Conservation (phyloP, 129 eudicot genomes). For the Kitagawia praeruptora region DNA sequence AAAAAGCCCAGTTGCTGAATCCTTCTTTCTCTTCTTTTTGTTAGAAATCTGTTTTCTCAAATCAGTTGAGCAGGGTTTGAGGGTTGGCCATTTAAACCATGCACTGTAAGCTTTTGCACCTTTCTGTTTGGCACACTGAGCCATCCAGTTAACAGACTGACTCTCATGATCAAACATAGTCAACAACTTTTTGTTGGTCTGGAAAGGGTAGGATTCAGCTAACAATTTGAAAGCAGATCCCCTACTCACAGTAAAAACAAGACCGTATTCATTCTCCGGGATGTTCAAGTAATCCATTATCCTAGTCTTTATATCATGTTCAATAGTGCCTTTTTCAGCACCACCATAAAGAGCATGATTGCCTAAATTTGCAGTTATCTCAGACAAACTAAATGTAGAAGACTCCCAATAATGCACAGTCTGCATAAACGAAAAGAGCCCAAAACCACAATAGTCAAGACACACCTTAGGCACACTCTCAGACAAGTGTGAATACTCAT, state of each 20-base stretch:
- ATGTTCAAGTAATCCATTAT: slow-evolving; percentile 95
- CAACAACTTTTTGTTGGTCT: slow-evolving; percentile 83
- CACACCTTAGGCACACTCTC: slow-evolving; percentile 73
- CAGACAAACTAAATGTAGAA: slow-evolving; percentile 85
- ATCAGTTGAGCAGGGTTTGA: slow-evolving; percentile 92
- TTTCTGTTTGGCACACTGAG: slow-evolving; percentile 82
- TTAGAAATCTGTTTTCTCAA: slow-evolving; percentile 71
- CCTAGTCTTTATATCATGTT: slow-evolving; percentile 77
- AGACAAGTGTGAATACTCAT: slow-evolving; percentile 73
- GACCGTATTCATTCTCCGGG: slow-evolving; percentile 92
- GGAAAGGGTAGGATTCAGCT: slow-evolving; percentile 96
- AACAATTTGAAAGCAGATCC: slow-evolving; percentile 94
- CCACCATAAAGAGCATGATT: slow-evolving; percentile 97
- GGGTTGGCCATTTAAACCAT: slow-evolving; percentile 99
- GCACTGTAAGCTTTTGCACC: slow-evolving; percentile 94
- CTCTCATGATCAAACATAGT: slow-evolving; percentile 99
- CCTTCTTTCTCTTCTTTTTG: slow-evolving; percentile 82
- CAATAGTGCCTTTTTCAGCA: slow-evolving; percentile 88
- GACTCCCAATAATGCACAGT: slow-evolving; percentile 91
- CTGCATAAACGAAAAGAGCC: slow-evolving; percentile 89
- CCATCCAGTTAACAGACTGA: slow-evolving; percentile 98
- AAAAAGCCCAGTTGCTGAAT: slow-evolving; percentile 73
- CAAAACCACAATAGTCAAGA: slow-evolving; percentile 97
- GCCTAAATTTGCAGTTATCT: slow-evolving; percentile 93
- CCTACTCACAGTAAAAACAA: slow-evolving; percentile 87